A percentile compares a stretch with the other conserved stretches of the same genome.
Evolutionary conservation across 805 yeast species (phyloP).

Genomic region (Saturnispora halmiae): DNA sequence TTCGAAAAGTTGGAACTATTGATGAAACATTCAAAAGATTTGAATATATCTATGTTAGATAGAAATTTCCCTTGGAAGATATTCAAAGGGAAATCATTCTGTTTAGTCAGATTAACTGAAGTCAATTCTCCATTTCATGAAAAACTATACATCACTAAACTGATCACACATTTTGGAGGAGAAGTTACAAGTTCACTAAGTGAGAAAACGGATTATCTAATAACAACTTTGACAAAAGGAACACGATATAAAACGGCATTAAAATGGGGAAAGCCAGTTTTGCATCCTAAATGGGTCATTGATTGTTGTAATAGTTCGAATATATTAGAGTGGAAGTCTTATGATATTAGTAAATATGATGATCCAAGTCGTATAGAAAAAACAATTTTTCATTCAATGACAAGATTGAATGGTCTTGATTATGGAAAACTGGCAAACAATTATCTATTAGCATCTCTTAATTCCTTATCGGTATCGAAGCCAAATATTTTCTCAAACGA

Average conservation of each 20-base stretch:
- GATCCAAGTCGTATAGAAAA: conserved; percentile 18
- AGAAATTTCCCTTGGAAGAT: conserved; percentile 28
- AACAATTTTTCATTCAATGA: conserved; percentile 25
- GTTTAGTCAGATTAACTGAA: conserved; percentile 34
- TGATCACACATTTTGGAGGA: conserved; percentile 41
- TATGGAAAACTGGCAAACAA: conserved; percentile 8
- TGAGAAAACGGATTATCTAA: conserved; percentile 33
- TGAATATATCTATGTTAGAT: conserved; percentile 13
- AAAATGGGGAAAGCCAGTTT: conserved; percentile 44
- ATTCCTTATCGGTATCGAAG: too few species aligned
- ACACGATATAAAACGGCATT: conserved; percentile 42
- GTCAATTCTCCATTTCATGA: conserved; percentile 19
- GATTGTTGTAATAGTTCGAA: conserved; percentile 40
- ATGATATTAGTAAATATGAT: conserved; percentile 25
- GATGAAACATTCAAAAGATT: too few species aligned
- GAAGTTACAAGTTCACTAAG: conserved; percentile 42
- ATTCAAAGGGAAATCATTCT: conserved; percentile 37
- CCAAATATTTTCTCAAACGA: background rate
- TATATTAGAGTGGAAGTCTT: conserved; percentile 33
- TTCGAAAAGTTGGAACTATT: too few species aligned
- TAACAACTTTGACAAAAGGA: conserved; percentile 45
- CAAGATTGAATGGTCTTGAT: conserved; percentile 9
- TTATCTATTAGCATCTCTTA: too few species aligned
- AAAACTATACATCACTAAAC: conserved; percentile 26
- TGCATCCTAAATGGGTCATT: conserved; percentile 43